Base-by-base conservation (phyloP, 1,284 basidiomycete genomes). In the Gymnopus androsaceus region DNA sequence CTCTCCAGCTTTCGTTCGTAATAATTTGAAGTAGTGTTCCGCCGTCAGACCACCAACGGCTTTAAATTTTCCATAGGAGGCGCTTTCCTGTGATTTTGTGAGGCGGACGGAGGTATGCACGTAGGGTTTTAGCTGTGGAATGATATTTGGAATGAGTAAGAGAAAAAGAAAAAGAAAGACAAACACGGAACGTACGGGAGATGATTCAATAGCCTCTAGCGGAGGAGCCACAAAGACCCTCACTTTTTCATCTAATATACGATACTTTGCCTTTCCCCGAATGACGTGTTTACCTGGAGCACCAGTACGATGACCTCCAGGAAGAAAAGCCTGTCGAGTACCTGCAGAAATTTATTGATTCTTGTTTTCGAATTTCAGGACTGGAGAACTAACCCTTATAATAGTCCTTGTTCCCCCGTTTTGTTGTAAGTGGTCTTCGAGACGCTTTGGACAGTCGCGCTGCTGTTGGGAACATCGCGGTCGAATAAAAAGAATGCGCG, bases 351-450 rank as follows among this genome's bases (percentile, higher is more conserved):
- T 17, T 27, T n/a, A 21, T 59, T 42, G 51, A 46, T 27, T 5
- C 42, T 21, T 25, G 8, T 40, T 40, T 21, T 3, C 19, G 15
- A n/a, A 28, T 50, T 51, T 30, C 11, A 36, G 7, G 38, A 8
- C 41, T 33, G 51, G 50, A 31, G 37, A 44, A 53, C 73, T 33
- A 9, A 88, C 94, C 94, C 73, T 96, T 97, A 80, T 95, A 96
- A 69, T 81, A 96, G 70, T 96, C 92, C 66, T 95, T 96, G 76
- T 95, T 95, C 17, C 83, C 94, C 50, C 86, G 75, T 71, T 96
- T 96, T 0, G 90, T 78, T 0, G 88, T 94, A 47, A 96, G 77
- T 4, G 92, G 82, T 25, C 85, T 75, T 54, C 94, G 79, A 2
- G 88, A 91, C 25, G 94, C 94, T 73, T 92, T 92, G 31, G 87